These are phyloP conservation scores for Lactarius sp. DNA, from an alignment of 768 basidiomycete genomes.

Conservation along the genomic window DNA sequence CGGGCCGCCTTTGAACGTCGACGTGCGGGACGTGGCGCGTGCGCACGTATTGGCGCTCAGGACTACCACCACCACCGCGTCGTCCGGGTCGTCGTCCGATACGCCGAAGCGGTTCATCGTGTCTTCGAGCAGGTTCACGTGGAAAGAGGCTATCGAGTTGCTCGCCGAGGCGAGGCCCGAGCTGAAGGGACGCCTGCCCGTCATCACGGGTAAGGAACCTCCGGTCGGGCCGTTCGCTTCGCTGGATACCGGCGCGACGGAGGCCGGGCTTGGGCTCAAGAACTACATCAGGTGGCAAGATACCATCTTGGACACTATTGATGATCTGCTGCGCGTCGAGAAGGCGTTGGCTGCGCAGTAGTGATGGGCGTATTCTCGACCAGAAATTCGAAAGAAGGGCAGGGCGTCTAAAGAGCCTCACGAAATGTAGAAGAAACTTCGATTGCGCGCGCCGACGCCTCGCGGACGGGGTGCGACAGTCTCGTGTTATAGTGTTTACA, in stretches of 20 bases:
- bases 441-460: slow-evolving; percentile 10
- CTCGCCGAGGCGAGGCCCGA: slow-evolving; percentile 28
- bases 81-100: not conserved
- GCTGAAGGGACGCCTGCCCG: slow-evolving; percentile 27
- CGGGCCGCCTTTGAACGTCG: slow-evolving; percentile 27
- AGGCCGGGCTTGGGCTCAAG: slow-evolving; percentile 10
- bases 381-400: not conserved
- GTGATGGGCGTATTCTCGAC: no score
- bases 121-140: slow-evolving; percentile 28
- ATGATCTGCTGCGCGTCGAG: slow-evolving; percentile 22
- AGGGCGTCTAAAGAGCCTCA: not conserved
- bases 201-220: slow-evolving; percentile 4
- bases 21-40: slow-evolving; percentile 34
- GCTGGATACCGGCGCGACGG: slow-evolving; percentile 10
- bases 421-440: not conserved
- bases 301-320: slow-evolving; percentile 19
- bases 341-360: slow-evolving; percentile 9
- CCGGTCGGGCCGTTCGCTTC: not conserved
- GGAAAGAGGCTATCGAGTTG: slow-evolving; percentile 29
- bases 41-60: slow-evolving; percentile 32
- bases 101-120: slow-evolving; percentile 27
- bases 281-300: slow-evolving; percentile 21
- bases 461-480: slow-evolving; percentile 12
- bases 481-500: slow-evolving; percentile 11
- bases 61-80: not conserved